Conservation (phyloP, 768 basidiomycete species). For the Phlegmacium glaucopus region DNA sequence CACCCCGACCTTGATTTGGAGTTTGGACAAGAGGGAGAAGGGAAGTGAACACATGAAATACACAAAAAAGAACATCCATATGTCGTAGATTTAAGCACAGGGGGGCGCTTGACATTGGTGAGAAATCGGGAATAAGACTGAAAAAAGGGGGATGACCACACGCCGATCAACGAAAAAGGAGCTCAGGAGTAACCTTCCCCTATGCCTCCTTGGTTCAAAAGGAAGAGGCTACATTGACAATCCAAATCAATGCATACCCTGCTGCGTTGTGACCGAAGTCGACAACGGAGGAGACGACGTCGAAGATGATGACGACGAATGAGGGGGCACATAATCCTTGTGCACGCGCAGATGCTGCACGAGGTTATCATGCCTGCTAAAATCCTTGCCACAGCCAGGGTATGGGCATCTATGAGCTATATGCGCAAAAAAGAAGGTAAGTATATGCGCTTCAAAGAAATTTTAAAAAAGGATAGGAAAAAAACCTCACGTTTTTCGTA, state of each 20-base stretch:
- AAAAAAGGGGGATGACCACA: no score
- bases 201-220: neutral
- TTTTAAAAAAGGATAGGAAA: no score
- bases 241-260: neutral
- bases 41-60: no score
- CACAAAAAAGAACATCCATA: no score
- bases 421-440: conserved; percentile 1
- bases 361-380: conserved; percentile 85
- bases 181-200: neutral
- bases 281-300: conserved; percentile 7
- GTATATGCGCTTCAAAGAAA: neutral
- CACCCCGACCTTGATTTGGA: no score
- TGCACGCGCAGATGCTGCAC: conserved; percentile 88
- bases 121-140: no score
- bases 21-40: no score
- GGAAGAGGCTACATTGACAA: neutral
- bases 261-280: conserved; percentile 4
- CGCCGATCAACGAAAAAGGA: neutral
- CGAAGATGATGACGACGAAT: conserved; percentile 8
- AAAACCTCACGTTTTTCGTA: conserved; percentile 81
- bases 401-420: conserved; percentile 79
- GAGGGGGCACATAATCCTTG: conserved; percentile 41
- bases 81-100: no score
- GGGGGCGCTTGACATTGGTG: no score
- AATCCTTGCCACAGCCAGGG: conserved; percentile 79